These are phyloP conservation scores for Myotisia sp. DNA, from an alignment of 2,329 filamentous ascomycete genomes.

Conservation along the genomic window DNA sequence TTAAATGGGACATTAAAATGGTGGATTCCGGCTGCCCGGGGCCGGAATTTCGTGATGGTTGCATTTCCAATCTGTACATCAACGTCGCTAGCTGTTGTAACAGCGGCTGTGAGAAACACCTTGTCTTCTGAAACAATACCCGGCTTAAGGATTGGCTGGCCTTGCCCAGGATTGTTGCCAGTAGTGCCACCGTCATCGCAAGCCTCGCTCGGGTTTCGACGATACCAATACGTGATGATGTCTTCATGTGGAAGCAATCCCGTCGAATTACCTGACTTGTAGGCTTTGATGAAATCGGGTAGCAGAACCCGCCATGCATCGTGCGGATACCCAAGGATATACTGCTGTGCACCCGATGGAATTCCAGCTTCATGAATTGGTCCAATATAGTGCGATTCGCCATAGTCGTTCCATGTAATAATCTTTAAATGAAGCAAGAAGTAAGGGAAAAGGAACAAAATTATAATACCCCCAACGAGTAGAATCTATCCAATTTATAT, in stretches of 20 bases:
- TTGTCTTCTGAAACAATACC: constrained; percentile 20
- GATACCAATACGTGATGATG: constrained; percentile 24
- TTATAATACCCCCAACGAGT: constrained; percentile 1
- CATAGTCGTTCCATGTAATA: constrained; percentile 48
- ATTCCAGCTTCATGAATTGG: constrained; percentile 35
- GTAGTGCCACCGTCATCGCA: constrained; percentile 21
- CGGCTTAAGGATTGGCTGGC: constrained; percentile 18
- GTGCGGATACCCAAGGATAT: constrained; percentile 37
- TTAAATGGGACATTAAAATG: constrained; percentile 22
- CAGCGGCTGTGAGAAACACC: constrained; percentile 19
- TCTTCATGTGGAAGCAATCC: constrained; percentile 10
- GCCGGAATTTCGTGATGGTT: constrained; percentile 14
- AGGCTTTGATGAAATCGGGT: constrained; percentile 38
- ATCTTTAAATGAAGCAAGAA: too few relatives aligned
- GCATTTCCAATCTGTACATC: constrained; percentile 19
- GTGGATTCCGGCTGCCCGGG: constrained; percentile 16
- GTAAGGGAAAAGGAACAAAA: background rate
- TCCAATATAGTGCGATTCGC: constrained; percentile 46
- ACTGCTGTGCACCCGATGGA: constrained; percentile 35
- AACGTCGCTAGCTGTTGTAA: constrained; percentile 17
- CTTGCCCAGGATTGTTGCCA: constrained; percentile 20
- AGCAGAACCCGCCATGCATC: constrained; percentile 37
- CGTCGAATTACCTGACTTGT: constrained; percentile 33
- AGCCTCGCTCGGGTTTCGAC: constrained; percentile 19
- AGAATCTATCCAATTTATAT: too few relatives aligned